Base-by-base conservation (phyloP, 1,284 basidiomycete genomes). In the Ustilago shanxiensis region DNA sequence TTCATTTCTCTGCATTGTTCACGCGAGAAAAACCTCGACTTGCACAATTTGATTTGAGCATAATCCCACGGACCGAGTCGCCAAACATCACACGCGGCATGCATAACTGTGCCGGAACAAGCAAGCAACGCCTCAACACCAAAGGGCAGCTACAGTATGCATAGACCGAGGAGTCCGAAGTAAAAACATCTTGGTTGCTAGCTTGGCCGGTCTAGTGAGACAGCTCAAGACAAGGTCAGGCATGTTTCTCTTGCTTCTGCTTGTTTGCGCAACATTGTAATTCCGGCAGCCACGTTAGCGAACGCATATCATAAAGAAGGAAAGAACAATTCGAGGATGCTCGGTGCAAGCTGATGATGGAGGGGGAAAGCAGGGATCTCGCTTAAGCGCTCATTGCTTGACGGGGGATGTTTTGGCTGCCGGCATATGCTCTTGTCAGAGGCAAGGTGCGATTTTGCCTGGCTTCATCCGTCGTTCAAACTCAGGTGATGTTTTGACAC, bases 401-500 rank as follows among this genome's bases (percentile, higher is more conserved):
- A 53, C 35, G 50, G 24, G 47, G 26, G 20, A 2, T 44, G n/a
- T 28, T 13, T 11, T 47, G 9, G 35, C 57, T 60, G 70, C 58
- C 70, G 70, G 70, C 70, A 11, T 64, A 53, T 72, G 70, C 44
- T 60, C 60, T 60, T 58, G 6, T n/a, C 11, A 8, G 14, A 8
- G 39, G 35, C 31, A 28, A 26, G 9, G 28, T 31, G 22, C 20
- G n/a, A 0, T 4, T 18, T 20, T 33, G 20, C 44, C 60, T 11
- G 28, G n/a, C 69, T 72, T 60, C 60, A 62, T 66, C 64, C 60
- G 70, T 64, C 65, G 52, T 56, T 66, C 18, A 50, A 72, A 67
- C 70, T 72, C 70, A 67, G 64, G 70, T 67, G 70, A 72, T 72
- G 31, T 72, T 67, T 72, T 63, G 60, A 63, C 57, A 54, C 57